A percentile compares a stretch with the other conserved stretches of the same genome.
These are phyloP conservation scores for Metschnikowia peoriensis DNA, from an alignment of 805 yeast species.

Conservation along the genomic window DNA sequence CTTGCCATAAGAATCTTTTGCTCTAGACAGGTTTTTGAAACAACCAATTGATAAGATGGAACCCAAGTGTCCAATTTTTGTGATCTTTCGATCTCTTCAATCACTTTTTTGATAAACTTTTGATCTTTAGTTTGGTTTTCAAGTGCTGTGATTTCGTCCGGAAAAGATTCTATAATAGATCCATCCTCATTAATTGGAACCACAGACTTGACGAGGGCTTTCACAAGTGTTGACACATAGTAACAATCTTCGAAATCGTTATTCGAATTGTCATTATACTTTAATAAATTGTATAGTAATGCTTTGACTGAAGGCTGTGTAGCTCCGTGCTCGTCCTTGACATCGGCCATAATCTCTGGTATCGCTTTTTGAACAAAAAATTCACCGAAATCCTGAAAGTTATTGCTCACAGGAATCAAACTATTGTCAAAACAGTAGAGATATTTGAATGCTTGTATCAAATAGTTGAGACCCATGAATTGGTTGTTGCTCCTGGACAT, in stretches of 20 bases:
- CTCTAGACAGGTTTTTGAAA: conserved; percentile 55
- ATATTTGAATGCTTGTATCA: conserved; percentile 64
- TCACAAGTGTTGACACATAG: conserved; percentile 60
- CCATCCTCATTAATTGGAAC: conserved; percentile 19
- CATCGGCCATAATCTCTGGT: conserved; percentile 56
- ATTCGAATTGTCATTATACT: conserved; percentile 81
- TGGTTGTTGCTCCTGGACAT: conserved; percentile 58
- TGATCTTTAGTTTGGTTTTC: conserved; percentile 13
- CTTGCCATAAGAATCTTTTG: conserved; percentile 60
- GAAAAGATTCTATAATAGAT: conserved; percentile 1
- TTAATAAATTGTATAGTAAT: conserved; percentile 66
- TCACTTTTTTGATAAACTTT: conserved; percentile 27
- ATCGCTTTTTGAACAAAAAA: conserved; percentile 72
- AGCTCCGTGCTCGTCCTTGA: conserved; percentile 60
- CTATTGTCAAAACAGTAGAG: conserved; percentile 69
- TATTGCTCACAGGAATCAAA: conserved; percentile 72
- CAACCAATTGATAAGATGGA: conserved; percentile 62
- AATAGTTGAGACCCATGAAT: conserved; percentile 72
- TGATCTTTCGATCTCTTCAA: conserved; percentile 69
- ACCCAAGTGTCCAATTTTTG: conserved; percentile 83
- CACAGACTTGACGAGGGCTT: conserved; percentile 44
- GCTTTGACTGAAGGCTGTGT: conserved; percentile 57
- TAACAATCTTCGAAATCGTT: conserved; percentile 73
- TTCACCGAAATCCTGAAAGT: conserved; percentile 67
- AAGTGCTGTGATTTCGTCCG: not conserved